A percentile compares a stretch with the other conserved stretches of the same genome.
These are phyloP conservation scores for Caryopteris hybrid DNA, from an alignment of 305 asterid species.

Conservation along the genomic window DNA sequence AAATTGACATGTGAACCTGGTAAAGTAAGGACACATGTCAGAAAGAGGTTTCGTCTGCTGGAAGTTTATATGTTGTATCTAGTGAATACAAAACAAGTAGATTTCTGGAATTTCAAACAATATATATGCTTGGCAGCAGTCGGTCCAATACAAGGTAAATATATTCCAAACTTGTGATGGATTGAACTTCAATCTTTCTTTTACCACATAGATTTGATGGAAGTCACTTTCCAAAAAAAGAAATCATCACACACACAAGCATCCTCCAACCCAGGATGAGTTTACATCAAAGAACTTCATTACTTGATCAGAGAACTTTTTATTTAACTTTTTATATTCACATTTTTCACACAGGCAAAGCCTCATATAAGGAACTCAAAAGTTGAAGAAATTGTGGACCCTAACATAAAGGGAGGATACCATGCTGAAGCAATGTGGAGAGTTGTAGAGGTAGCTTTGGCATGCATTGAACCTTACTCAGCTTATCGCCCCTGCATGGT, in stretches of 20 bases:
- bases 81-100: background rate
- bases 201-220: too few species aligned
- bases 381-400: constrained; percentile 52
- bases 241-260: too few species aligned
- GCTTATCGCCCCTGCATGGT: constrained; percentile 70
- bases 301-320: background rate
- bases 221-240: too few species aligned
- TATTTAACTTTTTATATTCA: background rate
- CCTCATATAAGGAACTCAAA: constrained; percentile 69
- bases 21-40: background rate
- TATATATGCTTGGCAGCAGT: too few species aligned
- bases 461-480: constrained; percentile 79
- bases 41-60: background rate
- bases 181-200: too few species aligned
- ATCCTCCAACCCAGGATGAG: background rate
- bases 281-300: background rate
- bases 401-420: constrained; percentile 49
- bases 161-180: too few species aligned
- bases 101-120: background rate
- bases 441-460: constrained; percentile 82
- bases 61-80: background rate
- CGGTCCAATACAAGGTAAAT: too few species aligned
- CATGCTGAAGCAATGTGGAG: constrained; percentile 79
- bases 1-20: background rate
- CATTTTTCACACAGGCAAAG: constrained; percentile 48